Percentiles rank a stretch among this genome's conserved stretches.
Conservation (phyloP, 306 rosid genomes). For the Hippophae tibetana region DNA sequence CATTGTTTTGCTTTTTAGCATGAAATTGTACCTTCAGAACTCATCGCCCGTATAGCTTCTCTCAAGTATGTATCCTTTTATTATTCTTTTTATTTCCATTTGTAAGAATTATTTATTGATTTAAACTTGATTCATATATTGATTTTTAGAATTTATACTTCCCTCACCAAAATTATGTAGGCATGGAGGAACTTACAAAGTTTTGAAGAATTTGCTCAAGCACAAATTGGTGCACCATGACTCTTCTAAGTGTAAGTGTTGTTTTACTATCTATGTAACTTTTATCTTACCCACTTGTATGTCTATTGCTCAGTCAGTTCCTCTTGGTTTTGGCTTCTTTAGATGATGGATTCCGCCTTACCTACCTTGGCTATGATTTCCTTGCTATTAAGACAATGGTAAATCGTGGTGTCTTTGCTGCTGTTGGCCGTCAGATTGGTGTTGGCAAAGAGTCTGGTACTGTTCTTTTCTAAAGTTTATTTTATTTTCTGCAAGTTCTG, state of each 20-base stretch:
- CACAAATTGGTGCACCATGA: constrained; percentile 87
- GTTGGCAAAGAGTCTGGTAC: constrained; percentile 96
- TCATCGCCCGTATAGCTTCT: constrained; percentile 60
- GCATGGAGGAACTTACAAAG: constrained; percentile 91
- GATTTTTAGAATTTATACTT: not conserved
- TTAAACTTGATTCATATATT: not conserved
- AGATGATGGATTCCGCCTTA: constrained; percentile 94
- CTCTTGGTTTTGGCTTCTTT: constrained; percentile 17
- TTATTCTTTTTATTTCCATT: not conserved
- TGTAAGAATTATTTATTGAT: not conserved
- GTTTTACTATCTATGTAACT: not conserved
- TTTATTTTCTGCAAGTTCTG: not conserved
- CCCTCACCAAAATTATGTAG: constrained; percentile 23
- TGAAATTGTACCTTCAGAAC: constrained; percentile 72
- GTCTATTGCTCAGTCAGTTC: not conserved
- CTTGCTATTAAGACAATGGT: constrained; percentile 91
- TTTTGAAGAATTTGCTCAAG: constrained; percentile 73
- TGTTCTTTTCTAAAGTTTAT: not conserved
- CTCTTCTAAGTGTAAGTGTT: constrained; percentile 66
- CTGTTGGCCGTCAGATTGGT: constrained; percentile 93
- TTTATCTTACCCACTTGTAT: not conserved
- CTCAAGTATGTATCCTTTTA: constrained; percentile 37
- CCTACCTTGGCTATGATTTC: constrained; percentile 94
- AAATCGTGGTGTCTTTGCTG: constrained; percentile 67
- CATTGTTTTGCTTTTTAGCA: constrained; percentile 36